Evolutionary conservation across 805 yeast genomes (phyloP), one percentile per base, ranked within the genome.

Genomic region (Starmerella vaccinii): DNA sequence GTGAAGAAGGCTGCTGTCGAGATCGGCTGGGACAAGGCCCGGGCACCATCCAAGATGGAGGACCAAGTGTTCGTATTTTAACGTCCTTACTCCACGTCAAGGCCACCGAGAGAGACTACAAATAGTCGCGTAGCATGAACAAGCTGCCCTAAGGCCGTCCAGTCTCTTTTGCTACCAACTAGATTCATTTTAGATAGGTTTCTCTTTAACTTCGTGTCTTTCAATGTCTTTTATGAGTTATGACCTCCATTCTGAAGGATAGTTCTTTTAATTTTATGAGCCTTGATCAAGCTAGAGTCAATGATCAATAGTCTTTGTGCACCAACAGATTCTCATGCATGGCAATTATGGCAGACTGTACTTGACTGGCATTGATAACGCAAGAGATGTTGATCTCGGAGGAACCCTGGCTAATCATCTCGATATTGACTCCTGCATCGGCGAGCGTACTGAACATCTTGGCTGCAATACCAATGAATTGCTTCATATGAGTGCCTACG

Each of bases 361-460:
- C 81, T 63, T 92, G 92, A 50, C 71, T 70, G 58, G 84, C 87
- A 57, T 84, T 84, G 55, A 92, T 87, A 48, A 92, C 98, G 57
- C 97, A 94, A 30, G 95, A 84, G 48, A 92, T 92, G 66, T 92
- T 92, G 63, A 92, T 92, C 69, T 92, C 98, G 63, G 90, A 90
- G 18, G 97, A 96, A 61, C 98, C 98, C 74, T 92, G 98, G 51
- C 88, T 78, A 68, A 92, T 92, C 98, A 92, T 92, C 68, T 92
- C 98, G 60, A 92, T 87, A 69, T 92, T 92, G 64, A 92, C 83
- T 42, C 78, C 77, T 61, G 90, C 94, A 63, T 85, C 89, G 7
- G 97, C 97, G 59, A 92, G 72, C 1, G 94, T 86, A 60, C 88
- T 81, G 71, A 92, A 92, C 95, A 90, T 90, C 58, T 87, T 82